These are phyloP conservation scores for Hygrophoropsis aurantiaca DNA, from an alignment of 768 basidiomycete genomes.

Conservation along the genomic window DNA sequence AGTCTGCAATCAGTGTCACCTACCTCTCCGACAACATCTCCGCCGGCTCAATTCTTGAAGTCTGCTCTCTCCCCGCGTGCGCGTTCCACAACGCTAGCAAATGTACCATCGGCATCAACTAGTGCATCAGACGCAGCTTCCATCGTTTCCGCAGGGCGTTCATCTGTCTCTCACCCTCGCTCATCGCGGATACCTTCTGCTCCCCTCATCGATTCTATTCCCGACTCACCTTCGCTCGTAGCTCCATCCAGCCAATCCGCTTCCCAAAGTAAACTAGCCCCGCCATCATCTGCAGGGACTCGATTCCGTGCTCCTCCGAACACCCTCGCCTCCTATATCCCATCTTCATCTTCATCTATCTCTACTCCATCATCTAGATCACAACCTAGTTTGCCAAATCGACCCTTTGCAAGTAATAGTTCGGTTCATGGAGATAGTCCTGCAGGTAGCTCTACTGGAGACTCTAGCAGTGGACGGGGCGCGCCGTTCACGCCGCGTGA, in stretches of 20 bases:
- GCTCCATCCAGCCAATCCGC: slow-evolving; percentile 8
- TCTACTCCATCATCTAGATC: slow-evolving; percentile 26
- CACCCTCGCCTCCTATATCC: slow-evolving; percentile 6
- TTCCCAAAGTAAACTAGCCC: not conserved
- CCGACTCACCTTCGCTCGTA: slow-evolving; percentile 31
- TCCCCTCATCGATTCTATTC: slow-evolving; percentile 30
- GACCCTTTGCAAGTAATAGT: slow-evolving; percentile 55
- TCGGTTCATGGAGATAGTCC: slow-evolving; percentile 58
- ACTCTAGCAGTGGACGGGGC: slow-evolving; percentile 70
- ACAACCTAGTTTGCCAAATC: slow-evolving; percentile 33
- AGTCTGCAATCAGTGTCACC: slow-evolving; percentile 5
- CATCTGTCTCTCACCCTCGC: slow-evolving; percentile 16
- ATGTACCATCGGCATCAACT: slow-evolving; percentile 5
- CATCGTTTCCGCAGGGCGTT: slow-evolving; percentile 18
- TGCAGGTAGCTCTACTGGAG: slow-evolving; percentile 76
- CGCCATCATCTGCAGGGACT: slow-evolving; percentile 7
- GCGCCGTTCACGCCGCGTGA: slow-evolving; percentile 77
- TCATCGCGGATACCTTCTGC: slow-evolving; percentile 26
- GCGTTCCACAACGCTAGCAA: slow-evolving; percentile 8
- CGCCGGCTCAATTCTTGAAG: slow-evolving; percentile 8
- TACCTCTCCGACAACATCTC: slow-evolving; percentile 8
- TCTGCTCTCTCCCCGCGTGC: slow-evolving; percentile 13
- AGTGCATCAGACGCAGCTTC: slow-evolving; percentile 26
- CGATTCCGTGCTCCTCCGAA: slow-evolving; percentile 13
- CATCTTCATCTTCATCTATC: slow-evolving; percentile 9